Conservation (phyloP, 164 flowering plant species). For the Umbilicus rupestris region DNA sequence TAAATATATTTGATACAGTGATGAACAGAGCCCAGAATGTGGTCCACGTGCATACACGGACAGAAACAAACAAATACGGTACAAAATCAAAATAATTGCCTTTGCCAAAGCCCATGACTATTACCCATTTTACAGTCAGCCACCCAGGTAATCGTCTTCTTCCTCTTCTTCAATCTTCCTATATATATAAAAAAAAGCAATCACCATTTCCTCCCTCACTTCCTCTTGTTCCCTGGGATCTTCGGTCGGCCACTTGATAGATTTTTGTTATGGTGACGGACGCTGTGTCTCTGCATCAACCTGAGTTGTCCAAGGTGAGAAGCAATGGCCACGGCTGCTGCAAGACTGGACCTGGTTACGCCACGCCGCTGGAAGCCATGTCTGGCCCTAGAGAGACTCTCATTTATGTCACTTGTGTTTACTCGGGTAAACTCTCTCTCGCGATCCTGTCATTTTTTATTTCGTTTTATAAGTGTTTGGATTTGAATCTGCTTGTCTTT, state of each 20-base stretch:
- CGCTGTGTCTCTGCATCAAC: slow-evolving; percentile 16
- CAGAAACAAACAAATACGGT: neutral
- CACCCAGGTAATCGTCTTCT: too few relatives aligned
- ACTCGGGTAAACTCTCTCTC: slow-evolving; percentile 34
- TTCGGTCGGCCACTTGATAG: too few relatives aligned
- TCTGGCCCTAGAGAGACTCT: slow-evolving; percentile 70
- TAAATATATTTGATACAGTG: too few relatives aligned
- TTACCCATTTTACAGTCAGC: too few relatives aligned
- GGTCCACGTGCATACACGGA: slow-evolving; percentile 3
- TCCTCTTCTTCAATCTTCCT: too few relatives aligned
- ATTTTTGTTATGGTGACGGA: slow-evolving; percentile 11
- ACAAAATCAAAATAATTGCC: neutral
- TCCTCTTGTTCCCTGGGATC: too few relatives aligned
- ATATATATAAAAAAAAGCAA: too few relatives aligned
- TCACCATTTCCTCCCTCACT: too few relatives aligned
- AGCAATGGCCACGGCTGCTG: slow-evolving; percentile 28
- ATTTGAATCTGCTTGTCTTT: too few relatives aligned
- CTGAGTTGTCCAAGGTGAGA: slow-evolving; percentile 5
- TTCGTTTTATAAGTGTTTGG: neutral
- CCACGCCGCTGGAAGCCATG: slow-evolving; percentile 84
- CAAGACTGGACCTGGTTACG: slow-evolving; percentile 69
- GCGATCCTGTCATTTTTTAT: neutral
- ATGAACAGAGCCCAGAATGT: neutral
- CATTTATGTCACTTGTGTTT: slow-evolving; percentile 72
- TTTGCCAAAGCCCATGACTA: too few relatives aligned